Base-by-base conservation (phyloP, 2,329 filamentous ascomycete genomes). In the Bipolaris gigantea region DNA sequence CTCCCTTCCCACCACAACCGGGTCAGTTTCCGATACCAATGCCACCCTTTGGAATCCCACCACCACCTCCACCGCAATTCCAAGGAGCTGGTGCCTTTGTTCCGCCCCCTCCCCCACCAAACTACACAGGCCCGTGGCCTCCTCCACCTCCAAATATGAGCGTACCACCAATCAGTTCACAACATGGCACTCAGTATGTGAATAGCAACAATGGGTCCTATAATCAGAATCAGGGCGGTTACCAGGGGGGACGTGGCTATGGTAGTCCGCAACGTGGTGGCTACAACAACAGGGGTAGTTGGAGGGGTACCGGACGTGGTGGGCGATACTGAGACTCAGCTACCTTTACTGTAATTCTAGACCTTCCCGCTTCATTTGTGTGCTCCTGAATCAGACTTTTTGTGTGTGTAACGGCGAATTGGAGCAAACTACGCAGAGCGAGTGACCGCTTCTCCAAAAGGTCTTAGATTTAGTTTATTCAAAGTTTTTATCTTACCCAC, bases 21-120 rank as follows among this genome's bases (percentile, higher is more conserved):
- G 53, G 57, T 10, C 64, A 62, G 23, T 67, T 58, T 30, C 52
- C 56, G 9, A 56, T 56, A 52, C 60, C 60, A 39, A 59, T 57
- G 48, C 61, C 61, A 35, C 49, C 51, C 7, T 62, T 64, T 34
- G 53, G 43, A 10, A 59, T 56, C 13, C 61, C 60, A 15, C 65
- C 65, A 8, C 62, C 63, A 5, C 64, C 66, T 2, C 60, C 62
- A 8, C 59, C 60, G 32, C 55, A 58, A 10, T 63, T 62, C 35
- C 65, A 62, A 25, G 59, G 55, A 44, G 48, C 53, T 8, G 53
- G 43, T 34, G 58, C 53, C 13, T 57, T 57, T n/a, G 42, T 64
- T 2, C 65, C 63, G 6, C 66, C 67, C 13, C 66, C 65, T n/a
- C 65, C 63, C 23, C 64, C 66, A 4, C 61, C 62, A 19, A 65